phyloP scores from a whole-genome alignment of 306 rosid genomes.

The Sechiopsis laciniata region DNA sequence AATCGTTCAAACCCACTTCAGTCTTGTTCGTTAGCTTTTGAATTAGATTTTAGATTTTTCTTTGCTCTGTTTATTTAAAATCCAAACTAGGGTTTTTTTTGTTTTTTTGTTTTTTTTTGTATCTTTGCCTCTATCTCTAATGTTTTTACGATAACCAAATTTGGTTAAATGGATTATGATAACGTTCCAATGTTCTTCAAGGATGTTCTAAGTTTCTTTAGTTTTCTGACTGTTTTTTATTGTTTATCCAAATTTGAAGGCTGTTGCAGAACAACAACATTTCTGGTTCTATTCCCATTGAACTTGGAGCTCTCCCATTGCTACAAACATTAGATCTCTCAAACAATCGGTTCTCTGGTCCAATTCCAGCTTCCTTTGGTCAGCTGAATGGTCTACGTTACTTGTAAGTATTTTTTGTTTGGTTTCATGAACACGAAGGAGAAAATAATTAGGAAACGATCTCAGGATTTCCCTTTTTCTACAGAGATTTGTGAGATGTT shows the following conservation, averaged over 20 bases:
- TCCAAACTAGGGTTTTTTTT: background rate
- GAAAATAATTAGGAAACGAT: background rate
- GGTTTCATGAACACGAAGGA: slow-evolving; percentile 32
- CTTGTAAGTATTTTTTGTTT: slow-evolving; percentile 48
- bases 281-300: slow-evolving; percentile 68
- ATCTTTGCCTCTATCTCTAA: background rate
- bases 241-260: slow-evolving; percentile 35
- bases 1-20: too few relatives aligned
- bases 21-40: too few relatives aligned
- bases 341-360: slow-evolving; percentile 60
- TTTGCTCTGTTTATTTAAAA: background rate
- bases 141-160: slow-evolving; percentile 11
- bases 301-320: slow-evolving; percentile 58
- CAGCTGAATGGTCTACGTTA: slow-evolving; percentile 62
- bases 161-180: background rate
- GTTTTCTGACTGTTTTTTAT: slow-evolving; percentile 15
- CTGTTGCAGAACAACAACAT: slow-evolving; percentile 83
- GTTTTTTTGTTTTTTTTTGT: background rate
- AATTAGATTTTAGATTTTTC: too few relatives aligned
- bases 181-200: background rate
- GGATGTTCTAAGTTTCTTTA: background rate
- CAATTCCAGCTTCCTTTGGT: slow-evolving; percentile 53
- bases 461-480: background rate
- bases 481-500: background rate
- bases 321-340: slow-evolving; percentile 92